Evolutionary conservation across 768 basidiomycete genomes (phyloP), one percentile per base, ranked within the genome.

Genomic region (Tulasnella calospora): DNA sequence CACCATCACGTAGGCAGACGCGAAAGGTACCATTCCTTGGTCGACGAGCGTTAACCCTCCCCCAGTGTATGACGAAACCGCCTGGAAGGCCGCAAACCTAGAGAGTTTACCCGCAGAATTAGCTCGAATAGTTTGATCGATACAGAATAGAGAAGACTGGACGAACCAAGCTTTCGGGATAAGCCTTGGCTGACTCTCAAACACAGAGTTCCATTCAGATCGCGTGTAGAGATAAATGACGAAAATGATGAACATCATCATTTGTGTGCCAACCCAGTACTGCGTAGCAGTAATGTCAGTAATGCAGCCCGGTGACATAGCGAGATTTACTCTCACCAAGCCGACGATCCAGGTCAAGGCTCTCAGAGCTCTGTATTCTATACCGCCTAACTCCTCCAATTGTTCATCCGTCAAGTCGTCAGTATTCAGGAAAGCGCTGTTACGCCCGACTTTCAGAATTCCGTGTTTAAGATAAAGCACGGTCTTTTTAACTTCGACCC

Each of bases 331-430:
- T 87, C 93, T 82, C 82, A 96, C 95, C 47, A 85, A 83, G 15
- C 88, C 88, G 47, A 97, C 89, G 77, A 96, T 89, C 92, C 93
- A 96, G 10, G 95, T 85, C 72, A 98, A 83, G 2, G 92, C 89
- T 69, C 91, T 91, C 80, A 98, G 84, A 15, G 92, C 93, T 15
- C 95, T 88, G 83, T 93, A 99, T 83, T 99, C 97, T 8, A 98
- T 92, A 27, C 97, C 96, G 4, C 96, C 96, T 7, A 99, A 85
- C 83, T 98, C 95, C 80, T 97, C 95, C 80, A 94, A 85, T 82
- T 99, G 93, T 71, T 95, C 94, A 27, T 89, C 87, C 0, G 91
- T 93, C 74, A 97, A 84, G 1, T 77, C 67, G 17, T 77, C 76
- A 17, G 82, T 80, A 84, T 85, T 82, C 7, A 67, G 61, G 80